Base-by-base conservation (phyloP, 2,329 filamentous ascomycete genomes). In the Berkeleyomyces rouxiae region DNA sequence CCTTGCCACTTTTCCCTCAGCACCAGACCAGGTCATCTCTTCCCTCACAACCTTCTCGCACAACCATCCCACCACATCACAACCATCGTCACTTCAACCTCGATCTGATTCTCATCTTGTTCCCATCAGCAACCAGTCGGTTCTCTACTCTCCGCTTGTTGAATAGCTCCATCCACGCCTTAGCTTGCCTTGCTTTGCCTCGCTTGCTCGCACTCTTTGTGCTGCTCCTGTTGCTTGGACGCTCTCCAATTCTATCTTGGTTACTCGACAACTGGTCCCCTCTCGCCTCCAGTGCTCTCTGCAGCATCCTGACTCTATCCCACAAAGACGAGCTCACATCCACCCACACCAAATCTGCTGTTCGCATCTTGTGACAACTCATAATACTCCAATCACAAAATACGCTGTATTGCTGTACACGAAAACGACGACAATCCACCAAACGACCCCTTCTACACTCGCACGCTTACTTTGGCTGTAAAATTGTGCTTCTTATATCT, bases 1-100 rank as follows among this genome's bases (percentile, higher is more conserved):
- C 53, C 36, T 57, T 57, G 60, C 51, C 60, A 62, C 60, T 62
- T 62, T 62, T 62, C 60, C 49, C 53, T 53, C 49, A 53, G 33
- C 46, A 49, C 46, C n/a, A 23, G 23, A 23, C 23, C 43, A 33
- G 13, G 39, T 36, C 31, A 46, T 36, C 23, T 60, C 49, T 39
- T 40, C 57, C 33, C 42, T 36, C 58, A 16, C 44, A 49, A 33
- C 36, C 51, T 51, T 39, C 47, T 9, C 46, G 33, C 23, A 44
- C 60, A 57, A 58, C 49, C 40, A 53, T 55, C 40, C 10, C 23
- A 42, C 33, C 44, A 39, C 37, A 57, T 55, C 60, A 57, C 53
- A 46, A 62, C 42, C 60, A 62, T 13, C 23, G 37, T n/a, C 46
- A 49, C n/a, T 33, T 23, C 49, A 53, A 33, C 49, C 49, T 53